These are phyloP conservation scores for Saitozyma podzolica DNA, from an alignment of 768 basidiomycete species.

Conservation along the genomic window DNA sequence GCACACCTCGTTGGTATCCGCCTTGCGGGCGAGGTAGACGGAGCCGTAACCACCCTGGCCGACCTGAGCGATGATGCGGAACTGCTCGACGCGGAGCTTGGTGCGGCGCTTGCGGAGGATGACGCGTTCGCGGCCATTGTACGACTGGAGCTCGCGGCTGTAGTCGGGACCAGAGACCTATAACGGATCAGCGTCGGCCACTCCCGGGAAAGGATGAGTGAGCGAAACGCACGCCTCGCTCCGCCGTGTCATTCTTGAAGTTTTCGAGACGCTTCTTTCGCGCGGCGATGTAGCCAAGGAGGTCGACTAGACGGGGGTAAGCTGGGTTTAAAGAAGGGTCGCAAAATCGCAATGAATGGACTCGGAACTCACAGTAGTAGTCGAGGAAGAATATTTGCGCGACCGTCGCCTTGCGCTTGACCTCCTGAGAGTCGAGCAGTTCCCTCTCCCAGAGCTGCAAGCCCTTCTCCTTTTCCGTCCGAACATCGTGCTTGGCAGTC, in stretches of 20 bases:
- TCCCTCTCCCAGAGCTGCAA: slow-evolving; percentile 78
- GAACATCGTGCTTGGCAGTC: slow-evolving; percentile 42
- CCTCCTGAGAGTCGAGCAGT: slow-evolving; percentile 77
- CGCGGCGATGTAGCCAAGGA: slow-evolving; percentile 80
- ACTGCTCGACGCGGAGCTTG: slow-evolving; percentile 89
- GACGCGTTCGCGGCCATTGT: slow-evolving; percentile 90
- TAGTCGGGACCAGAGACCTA: slow-evolving; percentile 43
- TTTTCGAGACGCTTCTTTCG: slow-evolving; percentile 78
- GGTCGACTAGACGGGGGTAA: slow-evolving; percentile 60
- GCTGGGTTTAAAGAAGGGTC: neutral
- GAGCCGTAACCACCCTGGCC: slow-evolving; percentile 99
- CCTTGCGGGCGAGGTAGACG: slow-evolving; percentile 91
- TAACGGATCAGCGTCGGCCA: neutral
- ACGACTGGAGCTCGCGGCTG: slow-evolving; percentile 81
- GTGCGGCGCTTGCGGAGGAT: slow-evolving; percentile 87
- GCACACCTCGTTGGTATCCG: slow-evolving; percentile 93
- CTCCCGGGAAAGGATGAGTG: neutral
- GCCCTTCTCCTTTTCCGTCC: slow-evolving; percentile 27
- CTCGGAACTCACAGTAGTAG: slow-evolving; percentile 68
- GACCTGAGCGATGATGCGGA: slow-evolving; percentile 97
- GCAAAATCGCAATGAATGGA: neutral
- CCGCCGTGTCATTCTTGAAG: slow-evolving; percentile 78
- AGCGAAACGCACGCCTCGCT: slow-evolving; percentile 58
- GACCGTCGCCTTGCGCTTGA: slow-evolving; percentile 92
- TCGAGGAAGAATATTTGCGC: slow-evolving; percentile 97